Evolutionary conservation across 495 filamentous ascomycete species (phyloP).

Genomic region (Amphirosellinia nigrospora): DNA sequence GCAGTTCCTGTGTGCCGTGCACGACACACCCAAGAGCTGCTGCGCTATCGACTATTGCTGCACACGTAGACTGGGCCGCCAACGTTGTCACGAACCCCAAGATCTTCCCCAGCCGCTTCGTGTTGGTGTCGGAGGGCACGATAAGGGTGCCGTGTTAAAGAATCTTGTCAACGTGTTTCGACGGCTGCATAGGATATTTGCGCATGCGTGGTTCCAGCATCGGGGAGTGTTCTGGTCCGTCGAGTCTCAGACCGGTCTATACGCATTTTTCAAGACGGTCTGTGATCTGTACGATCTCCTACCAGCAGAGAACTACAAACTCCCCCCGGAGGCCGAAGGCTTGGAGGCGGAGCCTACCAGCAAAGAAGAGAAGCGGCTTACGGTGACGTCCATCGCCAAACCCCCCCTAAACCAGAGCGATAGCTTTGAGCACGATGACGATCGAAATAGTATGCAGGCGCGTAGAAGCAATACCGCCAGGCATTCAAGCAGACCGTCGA

Average conservation of each 20-base stretch:
- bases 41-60: conserved; percentile 99
- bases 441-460: conserved; percentile 46
- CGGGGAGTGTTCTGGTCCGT: conserved; percentile 94
- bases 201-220: conserved; percentile 98
- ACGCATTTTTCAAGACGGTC: conserved; percentile 95
- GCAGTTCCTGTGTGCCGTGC: conserved; percentile 98
- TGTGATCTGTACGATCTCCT: conserved; percentile 89
- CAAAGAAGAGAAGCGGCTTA: conserved; percentile 43
- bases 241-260: conserved; percentile 85
- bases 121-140: conserved; percentile 64
- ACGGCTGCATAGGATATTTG: conserved; percentile 93
- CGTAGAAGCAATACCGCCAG: conserved; percentile 70
- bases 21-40: conserved; percentile 92
- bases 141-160: conserved; percentile 71
- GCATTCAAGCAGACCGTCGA: conserved; percentile 74
- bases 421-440: conserved; percentile 44
- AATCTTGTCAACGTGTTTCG: conserved; percentile 94
- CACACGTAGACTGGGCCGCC: conserved; percentile 97
- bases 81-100: conserved; percentile 89
- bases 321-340: conserved; percentile 91
- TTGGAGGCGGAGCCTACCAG: conserved; percentile 48
- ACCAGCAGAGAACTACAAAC: conserved; percentile 91
- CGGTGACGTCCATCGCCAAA: conserved; percentile 50
- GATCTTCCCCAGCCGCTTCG: conserved; percentile 88
- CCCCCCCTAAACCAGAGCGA: conserved; percentile 51